Evolutionary conservation across 495 filamentous ascomycete species (phyloP).

Genomic region (Recurvomyces mirabilis): DNA sequence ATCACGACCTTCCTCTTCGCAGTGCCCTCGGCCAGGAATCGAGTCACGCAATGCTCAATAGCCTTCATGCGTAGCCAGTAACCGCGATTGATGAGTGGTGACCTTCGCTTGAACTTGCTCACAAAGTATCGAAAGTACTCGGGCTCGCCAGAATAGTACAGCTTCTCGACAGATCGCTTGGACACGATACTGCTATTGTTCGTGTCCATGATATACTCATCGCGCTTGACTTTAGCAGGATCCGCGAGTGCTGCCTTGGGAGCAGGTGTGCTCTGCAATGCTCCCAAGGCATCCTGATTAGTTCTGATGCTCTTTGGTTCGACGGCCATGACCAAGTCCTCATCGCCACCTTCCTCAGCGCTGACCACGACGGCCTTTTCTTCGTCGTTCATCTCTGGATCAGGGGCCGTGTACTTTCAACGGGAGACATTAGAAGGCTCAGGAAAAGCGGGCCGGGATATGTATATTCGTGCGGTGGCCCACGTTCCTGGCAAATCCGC

Average conservation of each 20-base stretch:
- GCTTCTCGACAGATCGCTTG: constrained; percentile 75
- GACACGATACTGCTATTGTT: constrained; percentile 85
- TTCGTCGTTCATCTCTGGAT: too few species aligned
- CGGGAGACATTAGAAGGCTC: too few species aligned
- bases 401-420: too few species aligned
- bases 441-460: too few species aligned
- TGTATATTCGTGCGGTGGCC: too few species aligned
- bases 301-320: constrained; percentile 4
- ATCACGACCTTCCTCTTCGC: constrained; percentile 60
- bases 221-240: constrained; percentile 15
- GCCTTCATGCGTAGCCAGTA: constrained; percentile 80
- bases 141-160: constrained; percentile 60
- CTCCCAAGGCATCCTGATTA: too few species aligned
- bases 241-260: constrained; percentile 3
- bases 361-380: too few species aligned
- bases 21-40: constrained; percentile 53
- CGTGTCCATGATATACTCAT: constrained; percentile 44
- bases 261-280: not conserved
- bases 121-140: constrained; percentile 84
- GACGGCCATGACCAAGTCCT: too few species aligned
- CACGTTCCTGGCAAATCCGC: too few species aligned
- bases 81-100: constrained; percentile 77
- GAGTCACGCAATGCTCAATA: constrained; percentile 57
- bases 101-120: constrained; percentile 64
- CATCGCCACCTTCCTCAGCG: too few species aligned